A percentile compares a stretch with the other conserved stretches of the same genome.
Conservation (phyloP, 306 rosid species). For the Fagus sylvatica region DNA sequence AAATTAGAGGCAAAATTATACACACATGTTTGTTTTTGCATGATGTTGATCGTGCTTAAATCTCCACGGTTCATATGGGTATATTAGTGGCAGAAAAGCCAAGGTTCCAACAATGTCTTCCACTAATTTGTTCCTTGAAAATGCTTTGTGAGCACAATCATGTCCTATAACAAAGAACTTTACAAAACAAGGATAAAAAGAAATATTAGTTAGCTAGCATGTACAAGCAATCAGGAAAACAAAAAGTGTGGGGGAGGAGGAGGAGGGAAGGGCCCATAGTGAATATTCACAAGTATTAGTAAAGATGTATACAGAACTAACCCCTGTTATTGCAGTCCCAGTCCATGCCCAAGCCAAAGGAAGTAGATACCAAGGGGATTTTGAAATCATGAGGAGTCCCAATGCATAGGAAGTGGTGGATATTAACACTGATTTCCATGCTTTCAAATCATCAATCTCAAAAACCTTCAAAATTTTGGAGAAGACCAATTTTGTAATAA, state of each 20-base stretch:
- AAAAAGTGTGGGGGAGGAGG: neutral
- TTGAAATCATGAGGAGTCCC: conserved; percentile 80
- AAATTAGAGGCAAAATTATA: conserved; percentile 3
- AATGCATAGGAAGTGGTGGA: conserved; percentile 79
- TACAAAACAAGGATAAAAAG: conserved; percentile 6
- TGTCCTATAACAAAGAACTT: conserved; percentile 98
- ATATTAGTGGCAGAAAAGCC: conserved; percentile 88
- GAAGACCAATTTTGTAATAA: conserved; percentile 3
- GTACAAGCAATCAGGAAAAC: neutral
- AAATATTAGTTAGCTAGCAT: conserved; percentile 33
- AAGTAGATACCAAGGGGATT: conserved; percentile 96
- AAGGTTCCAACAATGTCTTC: conserved; percentile 95
- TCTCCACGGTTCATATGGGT: conserved; percentile 98
- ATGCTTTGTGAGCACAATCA: conserved; percentile 97
- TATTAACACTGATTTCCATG: conserved; percentile 84
- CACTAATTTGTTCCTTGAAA: conserved; percentile 87
- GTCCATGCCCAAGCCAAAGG: conserved; percentile 99
- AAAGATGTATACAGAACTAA: conserved; percentile 44
- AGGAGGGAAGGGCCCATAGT: neutral
- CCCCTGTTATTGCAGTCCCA: conserved; percentile 98
- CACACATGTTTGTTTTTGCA: conserved; percentile 98
- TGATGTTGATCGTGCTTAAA: conserved; percentile 96
- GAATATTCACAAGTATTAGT: conserved; percentile 2
- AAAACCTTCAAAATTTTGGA: conserved; percentile 55
- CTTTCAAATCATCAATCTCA: conserved; percentile 75